Base-by-base conservation (phyloP, 441 rosid genomes). In the Breynia disticha region DNA sequence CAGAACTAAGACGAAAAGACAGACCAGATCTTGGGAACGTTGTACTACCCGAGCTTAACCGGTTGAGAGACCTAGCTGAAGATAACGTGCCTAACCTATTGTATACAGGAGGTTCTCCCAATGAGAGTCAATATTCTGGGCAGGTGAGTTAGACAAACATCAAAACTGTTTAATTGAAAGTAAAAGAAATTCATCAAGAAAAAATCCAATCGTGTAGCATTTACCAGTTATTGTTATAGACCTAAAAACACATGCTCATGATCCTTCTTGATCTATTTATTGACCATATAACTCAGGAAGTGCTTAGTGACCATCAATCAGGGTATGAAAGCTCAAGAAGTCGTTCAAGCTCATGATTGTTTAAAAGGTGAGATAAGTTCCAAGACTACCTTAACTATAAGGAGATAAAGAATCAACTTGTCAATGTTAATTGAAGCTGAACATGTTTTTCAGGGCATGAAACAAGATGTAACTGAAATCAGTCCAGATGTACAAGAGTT, bases 1-100 rank as follows among this genome's bases (percentile, higher is more conserved):
- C 96, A 15, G 86, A 90, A 47, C 51, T 83, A 64, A 78, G 97
- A 63, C 67, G 77, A 19, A 90, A 69, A 67, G 96, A 90, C 71
- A 78, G 97, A 65, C 97, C 96, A 12, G 87, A 90, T 70, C 87
- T 90, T 3, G 77, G 80, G 38, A 64, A 28, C 5, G 74, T 47
- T n/a, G 47, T 90, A 48, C 57, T 90, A 49, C 97, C 90, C 20
- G 88, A 70, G 73, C 95, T 87, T 48, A 64, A 84, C 53, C 73
- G 70, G 64, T 63, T 85, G 65, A 80, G 81, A 56, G 67, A 14
- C 11, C 79, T 83, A 39, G 96, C 81, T 0, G 90, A 79, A 47
- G 80, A 67, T 39, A 64, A 42, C 50, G 61, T 73, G 76, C 70
- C 84, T 42, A 48, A 42, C 47, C 2, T 69, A n/a, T 35, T 44